These are phyloP conservation scores for Xylaria sp. DNA, from an alignment of 2,329 filamentous ascomycete genomes.

Conservation along the genomic window DNA sequence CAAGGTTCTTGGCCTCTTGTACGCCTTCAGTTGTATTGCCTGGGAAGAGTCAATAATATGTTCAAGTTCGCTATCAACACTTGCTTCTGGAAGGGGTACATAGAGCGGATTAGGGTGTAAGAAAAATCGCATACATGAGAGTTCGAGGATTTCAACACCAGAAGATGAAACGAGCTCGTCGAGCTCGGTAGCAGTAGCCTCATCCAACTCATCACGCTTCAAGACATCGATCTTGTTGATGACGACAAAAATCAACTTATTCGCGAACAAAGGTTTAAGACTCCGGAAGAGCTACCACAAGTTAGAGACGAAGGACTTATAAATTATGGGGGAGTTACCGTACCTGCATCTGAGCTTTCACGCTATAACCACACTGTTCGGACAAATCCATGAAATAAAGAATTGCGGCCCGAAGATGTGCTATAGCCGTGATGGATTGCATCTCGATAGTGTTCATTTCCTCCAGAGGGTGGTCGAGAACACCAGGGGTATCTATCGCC, in stretches of 20 bases:
- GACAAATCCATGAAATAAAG: constrained; percentile 97
- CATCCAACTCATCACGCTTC: constrained; percentile 85
- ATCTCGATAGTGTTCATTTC: constrained; percentile 99
- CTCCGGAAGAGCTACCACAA: constrained; percentile 79
- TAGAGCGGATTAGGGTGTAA: background rate
- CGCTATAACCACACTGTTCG: constrained; percentile 77
- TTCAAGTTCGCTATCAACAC: background rate
- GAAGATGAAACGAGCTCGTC: constrained; percentile 84
- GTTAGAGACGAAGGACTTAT: constrained; percentile 18
- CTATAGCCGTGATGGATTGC: constrained; percentile 98
- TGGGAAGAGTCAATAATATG: constrained; percentile 21
- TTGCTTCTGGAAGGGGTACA: background rate
- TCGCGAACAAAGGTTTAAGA: constrained; percentile 95
- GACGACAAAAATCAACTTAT: constrained; percentile 96
- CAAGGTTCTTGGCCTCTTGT: constrained; percentile 93
- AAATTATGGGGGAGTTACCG: background rate
- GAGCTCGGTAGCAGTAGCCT: constrained; percentile 80
- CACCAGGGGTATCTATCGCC: constrained; percentile 94
- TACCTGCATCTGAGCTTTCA: constrained; percentile 84
- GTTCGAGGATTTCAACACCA: constrained; percentile 91
- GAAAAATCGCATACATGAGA: constrained; percentile 73
- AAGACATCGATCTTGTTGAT: constrained; percentile 98
- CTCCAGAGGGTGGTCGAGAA: constrained; percentile 95
- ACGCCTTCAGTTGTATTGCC: constrained; percentile 90
- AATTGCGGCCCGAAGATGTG: constrained; percentile 93